Evolutionary conservation across 1,284 basidiomycete species (phyloP).

Genomic region (Prillingera fragicola): DNA sequence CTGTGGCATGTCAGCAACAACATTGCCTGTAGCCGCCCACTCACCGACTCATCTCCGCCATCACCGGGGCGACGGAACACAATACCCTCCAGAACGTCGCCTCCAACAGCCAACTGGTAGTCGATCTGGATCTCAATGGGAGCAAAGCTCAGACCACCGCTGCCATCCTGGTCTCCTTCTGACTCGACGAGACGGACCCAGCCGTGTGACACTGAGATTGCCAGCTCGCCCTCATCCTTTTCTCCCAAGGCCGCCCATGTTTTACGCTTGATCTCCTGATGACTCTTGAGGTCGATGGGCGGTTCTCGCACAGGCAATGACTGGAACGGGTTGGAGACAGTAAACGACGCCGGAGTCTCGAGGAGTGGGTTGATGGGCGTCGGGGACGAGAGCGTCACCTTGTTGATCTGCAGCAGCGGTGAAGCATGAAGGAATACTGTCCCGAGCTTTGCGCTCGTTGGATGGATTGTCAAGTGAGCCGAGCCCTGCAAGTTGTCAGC

Average conservation of each 20-base stretch:
- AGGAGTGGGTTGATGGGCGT: conserved; percentile 32
- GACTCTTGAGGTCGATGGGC: conserved; percentile 71
- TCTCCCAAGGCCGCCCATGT: conserved; percentile 85
- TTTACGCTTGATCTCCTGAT: conserved; percentile 90
- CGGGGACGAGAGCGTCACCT: conserved; percentile 42
- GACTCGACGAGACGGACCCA: conserved; percentile 51
- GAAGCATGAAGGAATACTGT: conserved; percentile 45
- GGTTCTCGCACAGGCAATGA: conserved; percentile 32
- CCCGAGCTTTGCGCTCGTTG: conserved; percentile 37
- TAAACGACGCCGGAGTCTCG: conserved; percentile 67
- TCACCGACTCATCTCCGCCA: conserved; percentile 56
- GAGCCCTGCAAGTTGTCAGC: conserved; percentile 26
- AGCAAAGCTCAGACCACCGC: conserved; percentile 30
- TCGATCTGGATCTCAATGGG: conserved; percentile 46
- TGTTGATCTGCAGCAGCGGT: conserved; percentile 36
- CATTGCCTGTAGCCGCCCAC: conserved; percentile 37
- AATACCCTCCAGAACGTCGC: conserved; percentile 39
- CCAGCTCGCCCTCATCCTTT: conserved; percentile 86
- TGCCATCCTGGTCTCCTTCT: conserved; percentile 16
- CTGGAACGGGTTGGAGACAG: conserved; percentile 57
- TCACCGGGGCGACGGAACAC: conserved; percentile 43
- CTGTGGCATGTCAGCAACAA: conserved; percentile 47
- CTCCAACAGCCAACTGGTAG: conserved; percentile 37
- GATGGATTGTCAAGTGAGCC: conserved; percentile 42
- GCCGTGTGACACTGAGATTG: conserved; percentile 83